These are phyloP conservation scores for Solanum hybrid DNA, from an alignment of 305 asterid genomes.

Conservation along the genomic window DNA sequence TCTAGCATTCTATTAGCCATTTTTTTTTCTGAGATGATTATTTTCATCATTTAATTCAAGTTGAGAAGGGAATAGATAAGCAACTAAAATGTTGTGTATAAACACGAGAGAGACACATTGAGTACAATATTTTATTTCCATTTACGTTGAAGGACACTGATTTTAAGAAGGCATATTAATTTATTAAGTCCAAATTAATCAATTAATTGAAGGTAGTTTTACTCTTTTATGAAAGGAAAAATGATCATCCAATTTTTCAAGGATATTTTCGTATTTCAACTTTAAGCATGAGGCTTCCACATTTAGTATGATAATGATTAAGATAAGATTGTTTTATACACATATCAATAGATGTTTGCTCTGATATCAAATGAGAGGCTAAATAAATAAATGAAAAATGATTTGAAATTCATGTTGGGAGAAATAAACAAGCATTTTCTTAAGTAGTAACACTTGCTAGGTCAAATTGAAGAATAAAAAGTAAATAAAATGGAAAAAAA, in stretches of 20 bases:
- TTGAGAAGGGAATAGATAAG: no score
- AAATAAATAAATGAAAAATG: neutral
- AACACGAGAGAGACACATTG: neutral
- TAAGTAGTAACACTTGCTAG: neutral
- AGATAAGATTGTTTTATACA: neutral
- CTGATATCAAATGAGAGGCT: neutral
- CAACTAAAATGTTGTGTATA: no score
- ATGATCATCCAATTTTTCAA: neutral
- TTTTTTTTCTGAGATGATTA: neutral
- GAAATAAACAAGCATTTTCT: neutral
- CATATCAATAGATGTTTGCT: neutral
- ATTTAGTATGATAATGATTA: neutral
- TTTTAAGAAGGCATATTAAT: neutral
- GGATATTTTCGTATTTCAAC: neutral
- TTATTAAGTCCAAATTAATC: neutral
- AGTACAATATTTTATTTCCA: neutral
- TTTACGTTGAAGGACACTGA: neutral
- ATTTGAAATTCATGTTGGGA: neutral
- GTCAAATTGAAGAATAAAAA: neutral
- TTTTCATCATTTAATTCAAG: neutral
- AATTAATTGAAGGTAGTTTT: neutral
- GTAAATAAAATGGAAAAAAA: neutral
- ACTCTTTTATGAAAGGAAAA: neutral
- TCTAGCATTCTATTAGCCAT: neutral
- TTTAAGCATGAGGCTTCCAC: neutral